Base-by-base conservation (phyloP, 306 rosid genomes). In the Prunus kanzakura region DNA sequence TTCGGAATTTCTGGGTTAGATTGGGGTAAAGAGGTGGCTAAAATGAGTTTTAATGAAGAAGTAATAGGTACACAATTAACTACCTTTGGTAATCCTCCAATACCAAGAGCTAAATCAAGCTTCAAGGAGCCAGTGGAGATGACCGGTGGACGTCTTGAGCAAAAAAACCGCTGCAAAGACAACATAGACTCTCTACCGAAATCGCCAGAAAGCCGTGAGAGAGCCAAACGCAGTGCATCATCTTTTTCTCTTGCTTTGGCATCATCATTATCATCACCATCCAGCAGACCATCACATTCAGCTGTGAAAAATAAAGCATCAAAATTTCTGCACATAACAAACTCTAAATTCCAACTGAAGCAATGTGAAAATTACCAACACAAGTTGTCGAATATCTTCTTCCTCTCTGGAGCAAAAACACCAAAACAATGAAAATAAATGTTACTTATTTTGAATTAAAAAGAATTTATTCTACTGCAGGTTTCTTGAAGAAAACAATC, bases 71-170 rank as follows among this genome's bases (percentile, higher is more conserved):
- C 22, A 4, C 74, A 60, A 45, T 67, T 43, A 64, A 49, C 60
- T 50, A 91, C 98, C 92, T 90, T 91, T 27, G 96, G 96, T 69
- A 93, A 84, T 72, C 97, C 98, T 76, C 98, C 96, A 74, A 85
- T 75, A 41, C 97, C 94, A 64, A 93, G 97, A 79, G 97, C 94
- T 20, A 89, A 18, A 84, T 93, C 96, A 78, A 93, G 96, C 89
- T 88, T 91, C 77, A 93, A 78, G 51, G 97, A 93, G 62, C 97
- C 97, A 3, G 88, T 88, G 71, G 97, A 82, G 43, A 91, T 67
- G 77, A 90, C 87, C 23, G 75, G 88, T 54, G 92, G 89, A 32
- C 74, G 84, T 2, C 97, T 80, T 1, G 83, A 67, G 73, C 86
- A 76, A 55, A 87, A 88, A 87, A 88, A 86, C 66, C 84, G 84